Base-by-base conservation (phyloP, 1,284 basidiomycete genomes). In the Exsudoporus floridanus region DNA sequence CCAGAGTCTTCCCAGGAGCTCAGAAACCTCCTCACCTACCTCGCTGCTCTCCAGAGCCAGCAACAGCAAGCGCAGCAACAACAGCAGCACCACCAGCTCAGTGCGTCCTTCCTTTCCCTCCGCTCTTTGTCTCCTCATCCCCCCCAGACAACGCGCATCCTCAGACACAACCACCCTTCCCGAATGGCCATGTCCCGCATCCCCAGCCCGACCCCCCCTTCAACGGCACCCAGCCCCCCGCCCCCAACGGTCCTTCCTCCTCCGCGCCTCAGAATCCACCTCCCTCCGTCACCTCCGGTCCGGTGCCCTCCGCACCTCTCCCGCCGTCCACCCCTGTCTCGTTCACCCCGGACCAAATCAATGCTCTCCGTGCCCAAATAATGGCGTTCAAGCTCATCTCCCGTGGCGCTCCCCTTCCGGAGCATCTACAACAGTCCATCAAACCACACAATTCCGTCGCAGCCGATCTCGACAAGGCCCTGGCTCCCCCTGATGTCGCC, bases 331-430 rank as follows among this genome's bases (percentile, higher is more conserved):
- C 83, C 0, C 86, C 88, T 27, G 80, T 89, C n/a, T 85, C 87
- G 5, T 92, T 98, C 71, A 90, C 90, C 2, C 77, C 75, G 1
- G 89, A 91, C 49, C 95, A 98, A 67, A 88, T 97, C 49, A 82
- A 81, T 39, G 85, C 91, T 25, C 83, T 98, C 36, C 84, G 91
- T 49, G 84, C 89, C 0, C 96, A 99, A 68, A 92, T 98, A 41
- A 82, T 88, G 53, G 92, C 95, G 0, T 97, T 90, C 77, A 93
- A 93, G 67, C 82, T 89, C 55, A 81, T 98, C 56, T 79, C 80
- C 19, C 84, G 87, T 25, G 92, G 92, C 46, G 71, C 88, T 34
- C 87, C 94, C 5, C 77, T 98, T 36, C 92, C 96, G 14, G 82
- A 90, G 3, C 74, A 83, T 56, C 69, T 98, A 21, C 90, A 92